A percentile compares a stretch with the other conserved stretches of the same genome.
phyloP scores from a whole-genome alignment of 805 yeast genomes.

The Kodamaea hsintzibuensis region DNA sequence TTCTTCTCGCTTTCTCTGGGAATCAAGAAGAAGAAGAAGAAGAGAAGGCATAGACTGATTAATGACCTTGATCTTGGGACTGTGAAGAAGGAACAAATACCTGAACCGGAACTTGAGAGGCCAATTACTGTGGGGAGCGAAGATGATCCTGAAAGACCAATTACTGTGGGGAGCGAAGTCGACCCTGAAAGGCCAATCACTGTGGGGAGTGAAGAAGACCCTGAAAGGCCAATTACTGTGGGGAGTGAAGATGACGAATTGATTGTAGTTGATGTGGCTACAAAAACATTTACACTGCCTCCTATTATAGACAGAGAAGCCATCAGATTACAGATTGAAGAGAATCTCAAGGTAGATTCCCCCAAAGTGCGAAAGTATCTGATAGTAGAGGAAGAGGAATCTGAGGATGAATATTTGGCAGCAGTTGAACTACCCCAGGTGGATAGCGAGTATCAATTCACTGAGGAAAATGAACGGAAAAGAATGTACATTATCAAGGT shows the following conservation, averaged over 20 bases:
- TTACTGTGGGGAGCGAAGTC: too few relatives aligned
- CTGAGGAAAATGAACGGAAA: slow-evolving; percentile 24
- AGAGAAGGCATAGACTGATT: slow-evolving; percentile 1
- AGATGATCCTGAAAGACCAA: too few relatives aligned
- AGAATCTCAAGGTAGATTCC: neutral
- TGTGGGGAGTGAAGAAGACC: neutral
- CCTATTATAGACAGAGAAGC: slow-evolving; percentile 8
- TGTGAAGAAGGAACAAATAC: neutral
- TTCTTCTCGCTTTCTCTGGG: slow-evolving; percentile 16
- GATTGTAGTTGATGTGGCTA: neutral
- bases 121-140: too few relatives aligned
- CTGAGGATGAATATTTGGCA: slow-evolving; percentile 2
- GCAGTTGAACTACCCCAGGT: neutral
- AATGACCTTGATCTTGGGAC: neutral
- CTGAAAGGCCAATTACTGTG: slow-evolving; percentile 2
- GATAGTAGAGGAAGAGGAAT: slow-evolving; percentile 1
- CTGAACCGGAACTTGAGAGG: neutral
- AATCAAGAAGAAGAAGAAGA: slow-evolving; percentile 10
- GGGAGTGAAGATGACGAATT: slow-evolving; percentile 3
- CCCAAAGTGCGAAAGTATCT: slow-evolving; percentile 1
- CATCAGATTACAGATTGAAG: slow-evolving; percentile 6
- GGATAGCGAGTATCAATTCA: slow-evolving; percentile 21
- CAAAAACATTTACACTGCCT: slow-evolving; percentile 1
- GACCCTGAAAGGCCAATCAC: slow-evolving; percentile 3
- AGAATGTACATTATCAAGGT: slow-evolving; percentile 32